A percentile compares a stretch with the other conserved stretches of the same genome.
Conservation (phyloP, 768 basidiomycete genomes). For the Psilocybe sp. region DNA sequence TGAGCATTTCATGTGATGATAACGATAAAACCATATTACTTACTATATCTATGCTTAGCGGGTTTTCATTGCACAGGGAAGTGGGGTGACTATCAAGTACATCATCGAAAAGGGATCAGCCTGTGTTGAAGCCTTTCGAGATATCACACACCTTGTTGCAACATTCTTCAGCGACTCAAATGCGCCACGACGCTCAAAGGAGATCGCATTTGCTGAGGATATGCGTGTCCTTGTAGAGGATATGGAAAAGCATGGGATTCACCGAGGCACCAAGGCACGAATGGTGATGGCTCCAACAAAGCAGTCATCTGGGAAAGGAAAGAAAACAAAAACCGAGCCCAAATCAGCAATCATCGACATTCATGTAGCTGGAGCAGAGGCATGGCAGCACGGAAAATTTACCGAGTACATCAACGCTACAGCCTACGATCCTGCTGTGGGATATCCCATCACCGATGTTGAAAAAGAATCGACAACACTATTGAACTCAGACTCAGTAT, state of each 20-base stretch:
- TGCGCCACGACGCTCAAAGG: slow-evolving; percentile 16
- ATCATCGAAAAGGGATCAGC: slow-evolving; percentile 26
- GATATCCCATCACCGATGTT: slow-evolving; percentile 13
- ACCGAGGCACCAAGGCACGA: not conserved
- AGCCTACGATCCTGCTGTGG: slow-evolving; percentile 18
- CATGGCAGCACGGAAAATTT: slow-evolving; percentile 19
- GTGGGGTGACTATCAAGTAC: slow-evolving; percentile 21
- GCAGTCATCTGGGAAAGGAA: not conserved
- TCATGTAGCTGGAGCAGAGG: slow-evolving; percentile 11
- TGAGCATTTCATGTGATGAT: slow-evolving; percentile 4
- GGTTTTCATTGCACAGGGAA: slow-evolving; percentile 21
- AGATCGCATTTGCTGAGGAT: slow-evolving; percentile 19
- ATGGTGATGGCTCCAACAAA: slow-evolving; percentile 6
- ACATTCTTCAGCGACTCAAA: slow-evolving; percentile 19
- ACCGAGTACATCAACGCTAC: slow-evolving; percentile 15
- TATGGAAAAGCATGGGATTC: slow-evolving; percentile 11
- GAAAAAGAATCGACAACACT: too few species aligned
- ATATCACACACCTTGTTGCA: slow-evolving; percentile 17
- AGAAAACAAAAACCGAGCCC: not conserved
- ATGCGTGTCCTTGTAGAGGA: slow-evolving; percentile 18
- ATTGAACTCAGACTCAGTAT: too few species aligned
- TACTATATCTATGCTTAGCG: slow-evolving; percentile 9
- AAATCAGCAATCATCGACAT: slow-evolving; percentile 15
- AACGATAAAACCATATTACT: not conserved
- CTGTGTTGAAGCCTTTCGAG: slow-evolving; percentile 26